Base-by-base conservation (phyloP, 1,139 yeast species). In the Taphrina wiesneri region DNA sequence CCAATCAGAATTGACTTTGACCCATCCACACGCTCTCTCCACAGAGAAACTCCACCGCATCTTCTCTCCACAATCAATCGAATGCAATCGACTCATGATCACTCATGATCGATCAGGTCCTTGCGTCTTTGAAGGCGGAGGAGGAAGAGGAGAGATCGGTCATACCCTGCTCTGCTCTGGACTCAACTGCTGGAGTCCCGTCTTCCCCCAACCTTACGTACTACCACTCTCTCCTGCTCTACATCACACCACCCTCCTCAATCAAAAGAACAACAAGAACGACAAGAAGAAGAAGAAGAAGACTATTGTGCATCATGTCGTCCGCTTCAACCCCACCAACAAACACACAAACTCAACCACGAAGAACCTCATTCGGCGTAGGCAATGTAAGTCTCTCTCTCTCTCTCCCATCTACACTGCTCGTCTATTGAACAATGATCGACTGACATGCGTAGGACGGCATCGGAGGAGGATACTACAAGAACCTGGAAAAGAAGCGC, bases 291-390 rank as follows among this genome's bases (percentile, higher is more conserved):
- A n/a, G n/a, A n/a, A n/a, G n/a, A n/a, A n/a, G n/a, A n/a, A n/a
- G n/a, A n/a, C n/a, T n/a, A n/a, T 13, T 9, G 9, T 32, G 3
- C 28, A 23, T 3, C 25, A 45, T 45, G 49, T 45, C 49, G 2
- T 45, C 49, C 2, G 11, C 49, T 11, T 9, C 49, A 5, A 45
- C 49, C 6, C 49, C 49, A 21, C 49, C 49, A 45, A 45, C 25
- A 15, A 45, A 7, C 28, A 45, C 17, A 26, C 49, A 45, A 28
- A 45, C 11, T 28, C 49, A 45, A 45, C 49, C 56, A 52, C 49
- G 64, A 41, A 32, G 56, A 21, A 41, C 56, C 30, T 49, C 57
- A 19, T 60, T 60, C 57, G 64, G 64, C 11, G 64, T 57, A 39
- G 64, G 64, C 19, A 60, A 60, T 52, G 59, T 39, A 39, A 36